Conservation (phyloP, 2,329 filamentous ascomycete genomes). For the Ophiostoma tasmaniense region DNA sequence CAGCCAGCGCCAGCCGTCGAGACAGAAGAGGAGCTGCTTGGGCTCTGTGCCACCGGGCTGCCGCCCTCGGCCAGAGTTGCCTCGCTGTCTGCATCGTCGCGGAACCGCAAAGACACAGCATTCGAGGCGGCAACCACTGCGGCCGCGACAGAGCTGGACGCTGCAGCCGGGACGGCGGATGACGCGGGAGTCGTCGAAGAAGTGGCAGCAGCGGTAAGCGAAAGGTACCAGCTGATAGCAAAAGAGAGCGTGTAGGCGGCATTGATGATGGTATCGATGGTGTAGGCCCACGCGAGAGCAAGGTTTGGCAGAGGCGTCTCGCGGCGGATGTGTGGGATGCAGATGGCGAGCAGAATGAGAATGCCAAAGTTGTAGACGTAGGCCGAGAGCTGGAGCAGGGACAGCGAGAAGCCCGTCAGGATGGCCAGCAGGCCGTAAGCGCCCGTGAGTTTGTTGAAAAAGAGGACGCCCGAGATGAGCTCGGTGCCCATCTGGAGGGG, state of each 20-base stretch:
- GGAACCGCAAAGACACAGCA: background rate
- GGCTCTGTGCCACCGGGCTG: background rate
- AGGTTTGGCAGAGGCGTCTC: conserved; percentile 73
- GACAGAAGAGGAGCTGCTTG: background rate
- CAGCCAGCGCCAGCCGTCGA: conserved; percentile 20
- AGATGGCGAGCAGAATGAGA: conserved; percentile 57
- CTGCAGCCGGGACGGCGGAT: background rate
- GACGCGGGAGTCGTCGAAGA: conserved; percentile 1
- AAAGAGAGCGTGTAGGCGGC: conserved; percentile 74
- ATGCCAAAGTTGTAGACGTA: conserved; percentile 78
- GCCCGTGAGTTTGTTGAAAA: conserved; percentile 88
- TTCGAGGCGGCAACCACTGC: background rate
- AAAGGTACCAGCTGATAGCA: conserved; percentile 74
- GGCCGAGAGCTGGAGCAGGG: conserved; percentile 76
- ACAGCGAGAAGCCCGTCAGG: conserved; percentile 76
- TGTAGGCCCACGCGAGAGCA: conserved; percentile 75
- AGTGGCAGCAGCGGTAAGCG: background rate
- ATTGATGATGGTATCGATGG: conserved; percentile 75
- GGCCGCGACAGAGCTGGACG: background rate
- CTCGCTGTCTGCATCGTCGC: background rate
- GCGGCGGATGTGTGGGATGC: conserved; percentile 71
- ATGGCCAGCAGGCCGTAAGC: conserved; percentile 85
- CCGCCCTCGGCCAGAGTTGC: background rate
- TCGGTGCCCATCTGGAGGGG: conserved; percentile 80
- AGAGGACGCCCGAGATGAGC: conserved; percentile 70